These are phyloP conservation scores for Drechmeria coniospora DNA, from an alignment of 2,329 filamentous ascomycete species.

Conservation along the genomic window DNA sequence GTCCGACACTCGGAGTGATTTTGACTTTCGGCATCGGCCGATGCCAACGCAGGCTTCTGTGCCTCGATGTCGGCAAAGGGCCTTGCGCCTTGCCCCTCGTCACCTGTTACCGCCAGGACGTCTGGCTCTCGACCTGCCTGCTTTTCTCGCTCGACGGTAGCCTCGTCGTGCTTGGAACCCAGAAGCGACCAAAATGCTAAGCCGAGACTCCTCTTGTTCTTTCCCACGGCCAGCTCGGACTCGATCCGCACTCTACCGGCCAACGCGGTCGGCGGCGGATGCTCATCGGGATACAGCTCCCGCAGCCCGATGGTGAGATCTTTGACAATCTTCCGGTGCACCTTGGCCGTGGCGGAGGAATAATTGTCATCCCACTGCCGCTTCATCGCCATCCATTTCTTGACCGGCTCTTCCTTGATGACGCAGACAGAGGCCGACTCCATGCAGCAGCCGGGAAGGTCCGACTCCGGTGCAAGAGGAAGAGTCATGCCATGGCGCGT, in stretches of 20 bases:
- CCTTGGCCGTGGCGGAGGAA: constrained; percentile 48
- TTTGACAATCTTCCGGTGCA: constrained; percentile 58
- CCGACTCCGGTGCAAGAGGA: constrained; percentile 45
- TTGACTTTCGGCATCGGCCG: constrained; percentile 12
- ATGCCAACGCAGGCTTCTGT: constrained; percentile 16
- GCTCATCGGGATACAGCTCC: constrained; percentile 54
- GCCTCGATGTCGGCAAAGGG: constrained; percentile 23
- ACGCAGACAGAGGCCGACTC: constrained; percentile 53
- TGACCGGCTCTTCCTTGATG: constrained; percentile 64
- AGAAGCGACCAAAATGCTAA: constrained; percentile 74
- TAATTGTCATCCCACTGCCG: constrained; percentile 60
- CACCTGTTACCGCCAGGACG: constrained; percentile 16
- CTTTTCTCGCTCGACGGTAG: constrained; percentile 46
- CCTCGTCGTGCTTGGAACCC: constrained; percentile 79
- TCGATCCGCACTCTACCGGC: constrained; percentile 48
- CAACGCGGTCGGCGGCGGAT: constrained; percentile 69
- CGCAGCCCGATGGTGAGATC: constrained; percentile 61
- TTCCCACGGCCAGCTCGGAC: constrained; percentile 26
- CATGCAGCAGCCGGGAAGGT: constrained; percentile 51
- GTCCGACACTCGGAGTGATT: constrained; percentile 27
- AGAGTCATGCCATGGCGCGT: constrained; percentile 63
- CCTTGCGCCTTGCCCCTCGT: constrained; percentile 27
- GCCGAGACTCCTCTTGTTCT: constrained; percentile 54
- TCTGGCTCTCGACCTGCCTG: constrained; percentile 27
- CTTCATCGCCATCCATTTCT: constrained; percentile 70